These are phyloP conservation scores for Afroboletus lepidellus DNA, from an alignment of 1,284 basidiomycete species.

Conservation along the genomic window DNA sequence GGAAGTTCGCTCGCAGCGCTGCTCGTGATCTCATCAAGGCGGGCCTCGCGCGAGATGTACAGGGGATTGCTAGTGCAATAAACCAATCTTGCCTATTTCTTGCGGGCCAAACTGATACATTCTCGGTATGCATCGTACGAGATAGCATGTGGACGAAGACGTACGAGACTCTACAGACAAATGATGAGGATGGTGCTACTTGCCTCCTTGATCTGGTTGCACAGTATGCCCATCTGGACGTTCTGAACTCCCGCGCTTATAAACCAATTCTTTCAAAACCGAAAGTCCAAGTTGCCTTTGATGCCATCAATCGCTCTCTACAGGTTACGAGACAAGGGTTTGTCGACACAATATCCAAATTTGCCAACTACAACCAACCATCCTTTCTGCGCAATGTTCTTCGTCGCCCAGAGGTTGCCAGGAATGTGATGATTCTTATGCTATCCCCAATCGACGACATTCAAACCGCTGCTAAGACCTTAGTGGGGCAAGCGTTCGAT, in stretches of 20 bases:
- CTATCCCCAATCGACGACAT: conserved; percentile 78
- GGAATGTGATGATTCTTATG: conserved; percentile 64
- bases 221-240: conserved; percentile 64
- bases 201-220: conserved; percentile 58
- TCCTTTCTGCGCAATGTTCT: conserved; percentile 53
- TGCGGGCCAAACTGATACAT: conserved; percentile 28
- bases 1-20: conserved; percentile 48
- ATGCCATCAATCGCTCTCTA: conserved; percentile 60
- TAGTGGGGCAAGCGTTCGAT: conserved; percentile 81
- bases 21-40: conserved; percentile 47
- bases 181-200: conserved; percentile 57
- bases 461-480: conserved; percentile 68
- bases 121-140: conserved; percentile 41
- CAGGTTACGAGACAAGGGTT: conserved; percentile 59
- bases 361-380: conserved; percentile 57
- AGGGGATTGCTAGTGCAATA: conserved; percentile 41
- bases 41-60: conserved; percentile 46
- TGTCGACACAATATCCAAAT: conserved; percentile 57
- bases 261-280: conserved; percentile 37
- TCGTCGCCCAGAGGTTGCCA: conserved; percentile 48
- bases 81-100: conserved; percentile 40
- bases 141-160: conserved; percentile 67
- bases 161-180: conserved; percentile 57
- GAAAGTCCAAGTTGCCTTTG: conserved; percentile 37
- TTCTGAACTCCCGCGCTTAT: conserved; percentile 53